Conservation (phyloP, 257 asterid species). For the Nicotiana tomentosiformis region DNA sequence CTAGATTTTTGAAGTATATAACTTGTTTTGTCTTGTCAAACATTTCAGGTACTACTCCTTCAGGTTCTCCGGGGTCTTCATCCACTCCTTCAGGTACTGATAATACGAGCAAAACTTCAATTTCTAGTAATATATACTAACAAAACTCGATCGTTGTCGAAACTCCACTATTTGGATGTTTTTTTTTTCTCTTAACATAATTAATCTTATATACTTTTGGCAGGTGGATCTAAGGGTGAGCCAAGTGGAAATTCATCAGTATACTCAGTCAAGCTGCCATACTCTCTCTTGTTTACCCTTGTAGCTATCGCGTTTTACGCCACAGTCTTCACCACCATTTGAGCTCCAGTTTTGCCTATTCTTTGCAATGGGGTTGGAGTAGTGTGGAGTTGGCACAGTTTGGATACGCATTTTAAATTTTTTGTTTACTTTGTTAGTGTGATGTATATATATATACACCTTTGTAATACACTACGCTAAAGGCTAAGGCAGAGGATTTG, state of each 20-base stretch:
- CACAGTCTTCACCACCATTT: background rate
- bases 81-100: constrained; percentile 18
- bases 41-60: background rate
- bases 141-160: background rate
- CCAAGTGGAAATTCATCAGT: constrained; percentile 14
- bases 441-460: background rate
- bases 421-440: background rate
- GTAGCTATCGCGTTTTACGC: constrained; percentile 12
- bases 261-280: constrained; percentile 6
- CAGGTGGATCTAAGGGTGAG: constrained; percentile 6
- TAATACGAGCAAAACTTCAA: background rate
- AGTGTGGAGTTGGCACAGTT: background rate
- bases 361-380: background rate
- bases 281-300: constrained; percentile 7
- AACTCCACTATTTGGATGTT: background rate
- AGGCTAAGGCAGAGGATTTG: background rate
- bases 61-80: constrained; percentile 7
- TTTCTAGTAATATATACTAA: background rate
- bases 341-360: background rate
- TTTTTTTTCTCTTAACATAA: background rate
- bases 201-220: background rate
- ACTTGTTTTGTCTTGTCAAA: background rate
- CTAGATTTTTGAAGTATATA: background rate
- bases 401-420: background rate
- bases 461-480: background rate